Conservation (phyloP, 768 basidiomycete genomes). For the Sutorius australiensis region DNA sequence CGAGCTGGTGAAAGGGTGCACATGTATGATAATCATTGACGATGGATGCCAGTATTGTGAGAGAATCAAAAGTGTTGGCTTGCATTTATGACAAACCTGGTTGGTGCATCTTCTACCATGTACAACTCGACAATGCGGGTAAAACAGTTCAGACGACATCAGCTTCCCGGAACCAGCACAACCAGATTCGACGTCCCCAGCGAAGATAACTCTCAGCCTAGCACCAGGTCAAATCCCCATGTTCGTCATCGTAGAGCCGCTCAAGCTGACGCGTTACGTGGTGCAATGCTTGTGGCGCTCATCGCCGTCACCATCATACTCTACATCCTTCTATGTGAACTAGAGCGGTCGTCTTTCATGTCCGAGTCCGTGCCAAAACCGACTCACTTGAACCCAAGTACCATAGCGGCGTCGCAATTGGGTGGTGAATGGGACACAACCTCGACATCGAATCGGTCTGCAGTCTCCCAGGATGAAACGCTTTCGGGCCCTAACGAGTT, state of each 20-base stretch:
- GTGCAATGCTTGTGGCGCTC: conserved; percentile 15
- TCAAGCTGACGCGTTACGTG: conserved; percentile 8
- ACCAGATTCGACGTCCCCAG: not conserved
- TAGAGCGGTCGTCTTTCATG: conserved; percentile 8
- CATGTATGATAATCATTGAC: too few relatives aligned
- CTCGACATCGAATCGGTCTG: not conserved
- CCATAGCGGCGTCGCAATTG: not conserved
- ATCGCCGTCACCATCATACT: conserved; percentile 21
- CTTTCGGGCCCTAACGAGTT: not conserved
- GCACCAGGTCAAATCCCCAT: not conserved
- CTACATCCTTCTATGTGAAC: conserved; percentile 20
- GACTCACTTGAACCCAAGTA: not conserved
- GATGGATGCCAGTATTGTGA: too few relatives aligned
- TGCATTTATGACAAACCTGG: too few relatives aligned
- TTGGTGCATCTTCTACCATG: conserved; percentile 1
- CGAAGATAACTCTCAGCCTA: not conserved
- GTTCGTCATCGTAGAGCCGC: conserved; percentile 4
- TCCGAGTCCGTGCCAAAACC: not conserved
- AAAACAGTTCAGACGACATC: conserved; percentile 11
- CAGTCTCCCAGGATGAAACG: not conserved
- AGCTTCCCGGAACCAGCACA: not conserved
- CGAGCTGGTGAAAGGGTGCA: too few relatives aligned
- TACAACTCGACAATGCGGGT: conserved; percentile 15
- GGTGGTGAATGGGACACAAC: not conserved
- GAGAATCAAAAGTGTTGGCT: not conserved